Evolutionary conservation across 164 flowering plant genomes (phyloP), one percentile per base, ranked within the genome.

Genomic region (Nymphaea thermarum): DNA sequence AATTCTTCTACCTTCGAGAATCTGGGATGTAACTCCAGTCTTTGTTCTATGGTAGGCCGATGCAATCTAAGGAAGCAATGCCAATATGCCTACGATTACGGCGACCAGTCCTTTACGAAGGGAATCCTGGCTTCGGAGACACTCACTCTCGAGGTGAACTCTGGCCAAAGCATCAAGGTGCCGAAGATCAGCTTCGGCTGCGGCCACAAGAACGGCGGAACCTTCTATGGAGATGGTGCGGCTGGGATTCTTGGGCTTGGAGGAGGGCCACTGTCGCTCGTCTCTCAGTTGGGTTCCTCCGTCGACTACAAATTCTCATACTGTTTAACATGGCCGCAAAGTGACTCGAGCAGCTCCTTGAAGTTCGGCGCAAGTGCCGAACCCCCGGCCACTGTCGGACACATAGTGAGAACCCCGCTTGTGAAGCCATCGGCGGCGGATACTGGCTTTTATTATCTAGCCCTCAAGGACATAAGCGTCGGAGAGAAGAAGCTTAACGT

Each of bases 401-500:
- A 61, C 6, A 63, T 36, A 17, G 71, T 53, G 41, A 73, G 85
- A 8, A 90, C 90, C 4, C 87, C 91, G 7, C 62, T 90, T 45
- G 44, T 83, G 3, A 71, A 71, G 65, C 87, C 82, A 74, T 83
- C 96, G 44, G 55, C 0, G 55, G 44, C 74, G 6, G 89, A 86
- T 12, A 87, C 91, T 4, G 75, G 94, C 3, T 93, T 83, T 67
- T 90, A 87, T 70, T 90, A 87, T 68, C 79, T 93, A 64, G 60
- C 77, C 0, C 82, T 93, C 57, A 78, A 86, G 79, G 96, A 91
- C 2, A 88, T 93, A 53, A 82, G 86, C 0, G 93, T 93, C 2
- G 96, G 98, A 2, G 75, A 57, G 43, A 84, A 76, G 10, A 75
- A 59, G 8, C 71, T 93, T 15, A 66, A 84, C 14, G 79, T 93